Evolutionary conservation across 768 basidiomycete genomes (phyloP).

Genomic region (Boletus rubropictus): DNA sequence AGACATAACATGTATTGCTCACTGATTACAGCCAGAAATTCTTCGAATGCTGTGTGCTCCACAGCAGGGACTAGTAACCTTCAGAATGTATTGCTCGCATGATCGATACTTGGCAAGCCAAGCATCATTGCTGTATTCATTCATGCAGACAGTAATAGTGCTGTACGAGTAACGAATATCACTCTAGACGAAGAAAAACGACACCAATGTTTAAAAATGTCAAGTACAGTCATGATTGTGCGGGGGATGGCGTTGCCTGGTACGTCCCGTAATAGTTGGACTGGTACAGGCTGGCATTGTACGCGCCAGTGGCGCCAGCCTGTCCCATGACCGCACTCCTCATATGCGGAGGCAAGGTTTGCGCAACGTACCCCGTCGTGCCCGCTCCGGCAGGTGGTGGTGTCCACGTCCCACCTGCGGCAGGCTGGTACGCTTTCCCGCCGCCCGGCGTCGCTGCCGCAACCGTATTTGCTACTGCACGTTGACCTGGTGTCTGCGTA

Average conservation of each 20-base stretch:
- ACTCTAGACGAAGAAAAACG: conserved; percentile 15
- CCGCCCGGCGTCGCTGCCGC: conserved; percentile 22
- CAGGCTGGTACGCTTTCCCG: conserved; percentile 31
- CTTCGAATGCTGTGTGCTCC: no score
- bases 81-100: no score
- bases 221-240: conserved; percentile 20
- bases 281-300: conserved; percentile 22
- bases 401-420: conserved; percentile 22
- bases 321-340: conserved; percentile 26
- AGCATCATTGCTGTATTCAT: conserved; percentile 18
- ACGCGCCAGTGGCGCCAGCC: conserved; percentile 15
- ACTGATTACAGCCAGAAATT: no score
- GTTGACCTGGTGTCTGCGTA: conserved; percentile 33
- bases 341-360: conserved; percentile 41
- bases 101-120: not conserved
- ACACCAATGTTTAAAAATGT: not conserved
- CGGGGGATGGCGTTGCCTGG: conserved; percentile 28
- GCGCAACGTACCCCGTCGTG: conserved; percentile 25
- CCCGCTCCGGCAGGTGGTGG: conserved; percentile 21
- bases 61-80: no score
- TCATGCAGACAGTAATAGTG: conserved; percentile 8
- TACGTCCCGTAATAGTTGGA: conserved; percentile 31
- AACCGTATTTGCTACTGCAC: conserved; percentile 55
- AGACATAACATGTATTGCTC: conserved; percentile 8
- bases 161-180: conserved; percentile 11